Base-by-base conservation (phyloP, 148 eudicot species). In the Diospyros lotus region DNA sequence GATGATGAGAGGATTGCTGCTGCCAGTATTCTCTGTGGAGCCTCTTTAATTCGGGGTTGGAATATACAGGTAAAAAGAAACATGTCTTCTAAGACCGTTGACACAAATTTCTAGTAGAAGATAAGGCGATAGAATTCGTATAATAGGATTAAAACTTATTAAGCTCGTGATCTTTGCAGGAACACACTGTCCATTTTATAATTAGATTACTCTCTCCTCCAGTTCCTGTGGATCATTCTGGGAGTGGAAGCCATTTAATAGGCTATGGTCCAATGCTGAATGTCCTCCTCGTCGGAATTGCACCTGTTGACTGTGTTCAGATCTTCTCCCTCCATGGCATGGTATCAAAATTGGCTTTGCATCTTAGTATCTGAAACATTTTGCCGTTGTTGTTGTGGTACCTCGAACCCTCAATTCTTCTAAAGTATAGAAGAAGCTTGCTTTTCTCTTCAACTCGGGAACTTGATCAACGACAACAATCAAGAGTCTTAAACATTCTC, bases 261-360 rank as follows among this genome's bases (percentile, higher is more conserved):
- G 64, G 83, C 77, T 86, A 83, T 83, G 97, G 91, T 73, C 98
- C 97, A 15, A 86, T 95, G 92, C 89, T 95, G 77, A 90, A 87
- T 83, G 86, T 89, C 63, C 85, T 95, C 71, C 92, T 95, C 77
- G 91, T 86, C 61, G 98, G 94, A 74, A 92, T 92, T 74, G 86
- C 92, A 66, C 89, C 94, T 48, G 89, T 92, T 58, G 98, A 95
- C 81, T 90, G 88, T 82, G 91, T 95, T 79, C 96, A 92, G 84
- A 90, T 92, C 68, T 92, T 95, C 86, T 95, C 91, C 67, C 73
- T 95, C 73, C 98, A 95, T 82, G 98, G 98, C 77, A 69, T 89
- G 93, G 98, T 95, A 87, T 73, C 93, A 41, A 40, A 68, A 43
- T 17, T 54, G 61, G 54, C 11, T 6, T 46, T 5, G 6, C 40